Evolutionary conservation across 805 yeast species (phyloP).

Genomic region (Kuraishia cidri): DNA sequence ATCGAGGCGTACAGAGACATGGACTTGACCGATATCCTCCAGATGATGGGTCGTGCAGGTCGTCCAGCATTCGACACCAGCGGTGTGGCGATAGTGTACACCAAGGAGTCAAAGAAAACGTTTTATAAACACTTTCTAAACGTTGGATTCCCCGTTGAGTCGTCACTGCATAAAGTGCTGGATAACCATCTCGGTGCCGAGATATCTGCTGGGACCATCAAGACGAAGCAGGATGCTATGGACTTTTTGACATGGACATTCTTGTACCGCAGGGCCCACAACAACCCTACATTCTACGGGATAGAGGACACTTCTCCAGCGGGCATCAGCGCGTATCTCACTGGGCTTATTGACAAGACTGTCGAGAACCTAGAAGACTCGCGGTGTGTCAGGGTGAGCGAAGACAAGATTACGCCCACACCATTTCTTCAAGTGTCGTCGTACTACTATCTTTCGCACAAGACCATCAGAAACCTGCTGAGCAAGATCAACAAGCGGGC

Average conservation of each 20-base stretch:
- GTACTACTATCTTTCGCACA: constrained; percentile 88
- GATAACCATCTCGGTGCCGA: constrained; percentile 81
- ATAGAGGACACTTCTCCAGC: constrained; percentile 49
- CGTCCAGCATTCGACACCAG: constrained; percentile 75
- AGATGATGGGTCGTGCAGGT: constrained; percentile 85
- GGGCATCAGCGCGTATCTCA: constrained; percentile 51
- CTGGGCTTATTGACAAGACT: constrained; percentile 59
- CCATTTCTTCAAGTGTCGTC: constrained; percentile 81
- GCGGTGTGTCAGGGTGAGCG: constrained; percentile 47
- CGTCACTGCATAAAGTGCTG: constrained; percentile 67
- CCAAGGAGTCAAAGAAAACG: constrained; percentile 65
- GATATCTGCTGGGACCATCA: constrained; percentile 61
- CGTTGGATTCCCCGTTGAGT: constrained; percentile 77
- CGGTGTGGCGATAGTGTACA: constrained; percentile 70
- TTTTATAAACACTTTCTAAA: constrained; percentile 74
- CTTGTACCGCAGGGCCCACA: constrained; percentile 63
- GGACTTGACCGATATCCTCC: constrained; percentile 76
- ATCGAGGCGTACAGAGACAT: constrained; percentile 68
- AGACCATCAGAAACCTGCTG: constrained; percentile 68
- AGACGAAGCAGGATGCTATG: constrained; percentile 57
- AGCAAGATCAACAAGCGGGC: constrained; percentile 32
- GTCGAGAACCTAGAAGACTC: constrained; percentile 63
- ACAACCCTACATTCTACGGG: constrained; percentile 72
- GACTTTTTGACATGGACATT: constrained; percentile 75
- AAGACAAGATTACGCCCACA: constrained; percentile 49